phyloP scores from a whole-genome alignment of 2,329 filamentous ascomycete species.

The Ceratocystis smalleyi region DNA sequence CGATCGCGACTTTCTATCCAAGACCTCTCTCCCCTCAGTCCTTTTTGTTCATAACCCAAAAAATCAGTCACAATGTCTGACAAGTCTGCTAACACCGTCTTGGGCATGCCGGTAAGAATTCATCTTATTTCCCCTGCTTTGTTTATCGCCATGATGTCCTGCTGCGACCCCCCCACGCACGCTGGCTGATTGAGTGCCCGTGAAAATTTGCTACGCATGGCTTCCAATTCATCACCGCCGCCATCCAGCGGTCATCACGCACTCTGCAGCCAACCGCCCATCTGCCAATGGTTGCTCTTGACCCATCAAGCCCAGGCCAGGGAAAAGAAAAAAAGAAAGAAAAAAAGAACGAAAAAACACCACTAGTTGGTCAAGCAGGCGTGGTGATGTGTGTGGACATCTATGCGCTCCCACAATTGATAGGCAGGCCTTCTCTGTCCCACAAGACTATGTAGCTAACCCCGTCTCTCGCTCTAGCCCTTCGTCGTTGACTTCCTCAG shows the following conservation, averaged over 20 bases:
- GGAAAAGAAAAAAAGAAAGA: too few species aligned
- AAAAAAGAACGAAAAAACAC: too few species aligned
- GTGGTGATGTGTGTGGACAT: not conserved
- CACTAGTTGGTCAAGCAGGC: not conserved
- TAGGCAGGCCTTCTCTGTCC: not conserved
- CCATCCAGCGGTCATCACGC: not conserved
- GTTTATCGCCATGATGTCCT: not conserved
- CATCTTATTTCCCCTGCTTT: not conserved
- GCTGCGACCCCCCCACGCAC: not conserved
- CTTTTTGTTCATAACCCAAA: conserved; percentile 13
- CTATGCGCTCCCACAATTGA: not conserved
- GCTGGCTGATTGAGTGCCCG: not conserved
- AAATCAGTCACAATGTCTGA: conserved; percentile 17
- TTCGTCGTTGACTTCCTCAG: conserved; percentile 98
- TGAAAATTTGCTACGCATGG: not conserved
- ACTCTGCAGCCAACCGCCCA: not conserved
- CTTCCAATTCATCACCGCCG: not conserved
- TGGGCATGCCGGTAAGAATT: conserved; percentile 18
- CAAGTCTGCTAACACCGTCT: conserved; percentile 15
- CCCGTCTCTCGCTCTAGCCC: conserved; percentile 37
- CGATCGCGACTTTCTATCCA: conserved; percentile 16
- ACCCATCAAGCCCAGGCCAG: not conserved
- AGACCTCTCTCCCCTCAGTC: conserved; percentile 17
- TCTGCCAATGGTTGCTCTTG: not conserved
- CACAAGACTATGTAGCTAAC: not conserved